Conservation (phyloP, 2,329 filamentous ascomycete genomes). For the Pseudogymnoascus sp. region DNA sequence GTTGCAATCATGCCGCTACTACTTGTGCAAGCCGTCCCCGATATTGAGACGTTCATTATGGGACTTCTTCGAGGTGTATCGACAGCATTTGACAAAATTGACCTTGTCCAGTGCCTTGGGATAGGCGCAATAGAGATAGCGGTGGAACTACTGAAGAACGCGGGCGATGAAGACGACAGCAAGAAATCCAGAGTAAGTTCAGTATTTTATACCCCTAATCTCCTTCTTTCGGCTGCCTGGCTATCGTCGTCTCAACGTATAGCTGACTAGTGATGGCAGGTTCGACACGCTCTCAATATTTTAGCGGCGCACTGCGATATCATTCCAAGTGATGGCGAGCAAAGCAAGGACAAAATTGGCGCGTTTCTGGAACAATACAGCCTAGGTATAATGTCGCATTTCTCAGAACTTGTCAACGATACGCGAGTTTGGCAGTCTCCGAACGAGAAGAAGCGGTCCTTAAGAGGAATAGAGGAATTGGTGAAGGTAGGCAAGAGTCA, state of each 20-base stretch:
- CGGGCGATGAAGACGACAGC: constrained; percentile 60
- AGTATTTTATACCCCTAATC: background rate
- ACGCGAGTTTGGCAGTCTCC: constrained; percentile 47
- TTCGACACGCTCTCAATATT: constrained; percentile 32
- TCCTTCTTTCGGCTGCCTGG: background rate
- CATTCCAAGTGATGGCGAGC: constrained; percentile 38
- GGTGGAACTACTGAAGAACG: constrained; percentile 74
- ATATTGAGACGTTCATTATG: constrained; percentile 61
- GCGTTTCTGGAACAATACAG: constrained; percentile 77
- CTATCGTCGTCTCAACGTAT: background rate
- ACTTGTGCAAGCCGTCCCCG: constrained; percentile 49
- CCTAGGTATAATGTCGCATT: constrained; percentile 76
- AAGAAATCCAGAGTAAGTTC: constrained; percentile 51
- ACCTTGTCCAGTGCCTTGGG: constrained; percentile 63
- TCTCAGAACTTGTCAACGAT: constrained; percentile 75
- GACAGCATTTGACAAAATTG: constrained; percentile 59
- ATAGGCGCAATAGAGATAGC: constrained; percentile 70
- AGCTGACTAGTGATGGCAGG: constrained; percentile 22
- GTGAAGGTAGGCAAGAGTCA: constrained; percentile 68
- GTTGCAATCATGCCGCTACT: constrained; percentile 54
- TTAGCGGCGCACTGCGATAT: constrained; percentile 39
- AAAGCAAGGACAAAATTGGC: constrained; percentile 48
- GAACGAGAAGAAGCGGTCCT: constrained; percentile 68
- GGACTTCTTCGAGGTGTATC: constrained; percentile 63
- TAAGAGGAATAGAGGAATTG: constrained; percentile 83